These are phyloP conservation scores for Fonsecaea pedrosoi DNA, from an alignment of 2,329 filamentous ascomycete species.

Conservation along the genomic window DNA sequence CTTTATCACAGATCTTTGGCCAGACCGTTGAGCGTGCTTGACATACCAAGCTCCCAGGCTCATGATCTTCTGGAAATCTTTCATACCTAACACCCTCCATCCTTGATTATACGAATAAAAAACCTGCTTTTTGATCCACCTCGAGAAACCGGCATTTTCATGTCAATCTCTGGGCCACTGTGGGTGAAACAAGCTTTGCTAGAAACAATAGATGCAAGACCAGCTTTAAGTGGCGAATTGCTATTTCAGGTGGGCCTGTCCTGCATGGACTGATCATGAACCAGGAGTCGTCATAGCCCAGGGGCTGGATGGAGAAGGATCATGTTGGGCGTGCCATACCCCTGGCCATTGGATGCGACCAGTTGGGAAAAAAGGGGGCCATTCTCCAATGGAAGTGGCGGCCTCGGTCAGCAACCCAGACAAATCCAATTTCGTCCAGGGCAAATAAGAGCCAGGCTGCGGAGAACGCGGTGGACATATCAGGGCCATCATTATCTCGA, in stretches of 20 bases:
- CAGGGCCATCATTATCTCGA: constrained; percentile 11
- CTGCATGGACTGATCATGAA: not conserved
- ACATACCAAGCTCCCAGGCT: not conserved
- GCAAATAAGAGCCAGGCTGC: constrained; percentile 20
- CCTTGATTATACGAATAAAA: not conserved
- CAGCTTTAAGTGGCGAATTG: constrained; percentile 31
- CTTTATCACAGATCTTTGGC: not conserved
- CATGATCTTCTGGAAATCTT: not conserved
- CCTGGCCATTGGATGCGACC: not conserved
- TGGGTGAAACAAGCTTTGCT: constrained; percentile 26
- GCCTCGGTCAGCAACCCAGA: constrained; percentile 17
- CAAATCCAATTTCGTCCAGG: constrained; percentile 26
- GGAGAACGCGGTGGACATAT: constrained; percentile 15
- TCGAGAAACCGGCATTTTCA: not conserved
- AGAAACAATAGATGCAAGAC: constrained; percentile 28
- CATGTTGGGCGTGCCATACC: not conserved
- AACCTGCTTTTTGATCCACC: not conserved
- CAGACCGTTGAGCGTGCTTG: not conserved
- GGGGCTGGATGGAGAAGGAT: not conserved
- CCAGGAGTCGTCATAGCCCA: constrained; percentile 8
- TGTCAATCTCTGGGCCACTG: not conserved
- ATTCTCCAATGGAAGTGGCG: constrained; percentile 16
- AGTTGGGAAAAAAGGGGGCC: constrained; percentile 17
- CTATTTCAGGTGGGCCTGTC: constrained; percentile 32
- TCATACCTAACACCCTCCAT: not conserved